Base-by-base conservation (phyloP, 345 rosid genomes). In the Corymbia maculata region DNA sequence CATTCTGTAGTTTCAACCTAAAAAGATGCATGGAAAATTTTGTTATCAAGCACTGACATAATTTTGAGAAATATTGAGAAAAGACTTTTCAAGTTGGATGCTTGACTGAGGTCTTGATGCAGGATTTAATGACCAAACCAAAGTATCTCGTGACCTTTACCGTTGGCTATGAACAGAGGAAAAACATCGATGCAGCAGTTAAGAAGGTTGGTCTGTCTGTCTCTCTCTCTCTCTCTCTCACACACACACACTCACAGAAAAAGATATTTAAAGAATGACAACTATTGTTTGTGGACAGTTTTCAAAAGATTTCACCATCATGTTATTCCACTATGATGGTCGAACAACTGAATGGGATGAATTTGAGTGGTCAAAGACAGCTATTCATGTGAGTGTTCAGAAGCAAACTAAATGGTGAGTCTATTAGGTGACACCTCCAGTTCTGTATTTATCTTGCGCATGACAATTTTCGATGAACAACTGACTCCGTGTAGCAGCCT, bases 341-440 rank as follows among this genome's bases (percentile, higher is more conserved):
- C 94, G 94, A 59, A 91, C 95, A 57, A 95, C 92, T 79, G 98
- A 96, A 88, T 97, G 99, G 99, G 97, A 94, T 55, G 98, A 96
- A 86, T 97, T 93, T 90, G 99, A 95, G 89, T 98, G 99, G 99
- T 96, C 99, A 87, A 97, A 92, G 91, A 93, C 94, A 91, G 98
- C 97, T 53, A 94, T 98, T 92, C 99, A 98, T 88, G 96, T 97
- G 91, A 97, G 98, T 91, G 97, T 86, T 79, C 89, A 50, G 26
- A 97, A 93, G 93, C 99, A 98, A 93, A 94, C 98, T 8, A 98
- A 98, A 92, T 98, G 99, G 99, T 97, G 53, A 90, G 96, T 87
- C 36, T 88, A 86, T 70, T 30, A 51, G 12, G n/a, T 42, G 52
- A 47, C 3, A 26, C 42, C 28, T 61, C 55, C 80, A 64, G 16